These are phyloP conservation scores for Paecilomyces dactylethromorphus DNA, from an alignment of 2,329 filamentous ascomycete species.

Conservation along the genomic window DNA sequence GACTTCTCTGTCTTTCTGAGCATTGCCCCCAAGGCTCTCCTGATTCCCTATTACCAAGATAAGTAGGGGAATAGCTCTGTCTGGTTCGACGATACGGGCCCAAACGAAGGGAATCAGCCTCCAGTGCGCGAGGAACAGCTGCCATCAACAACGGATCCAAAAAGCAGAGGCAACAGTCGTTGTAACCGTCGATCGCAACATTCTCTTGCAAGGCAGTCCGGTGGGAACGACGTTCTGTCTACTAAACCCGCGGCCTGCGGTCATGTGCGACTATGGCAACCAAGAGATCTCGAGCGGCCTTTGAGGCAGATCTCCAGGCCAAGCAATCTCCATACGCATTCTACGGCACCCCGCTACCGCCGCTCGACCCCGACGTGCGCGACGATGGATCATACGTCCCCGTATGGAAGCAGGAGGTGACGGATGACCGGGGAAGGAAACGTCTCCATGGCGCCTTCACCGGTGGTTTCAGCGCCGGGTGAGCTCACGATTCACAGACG, in stretches of 20 bases:
- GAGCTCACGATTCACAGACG: slow-evolving; percentile 36
- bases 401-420: slow-evolving; percentile 97
- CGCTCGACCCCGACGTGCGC: slow-evolving; percentile 65
- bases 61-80: neutral
- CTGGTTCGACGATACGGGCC: neutral
- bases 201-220: neutral
- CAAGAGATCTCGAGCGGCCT: slow-evolving; percentile 73
- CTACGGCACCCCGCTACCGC: slow-evolving; percentile 80
- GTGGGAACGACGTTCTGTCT: neutral
- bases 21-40: neutral
- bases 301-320: slow-evolving; percentile 65
- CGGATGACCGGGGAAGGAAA: slow-evolving; percentile 84
- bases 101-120: neutral
- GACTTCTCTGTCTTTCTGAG: neutral
- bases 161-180: neutral
- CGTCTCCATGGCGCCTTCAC: slow-evolving; percentile 94
- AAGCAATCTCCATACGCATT: slow-evolving; percentile 67
- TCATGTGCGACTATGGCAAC: slow-evolving; percentile 52
- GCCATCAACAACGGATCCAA: neutral
- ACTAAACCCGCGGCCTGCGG: neutral
- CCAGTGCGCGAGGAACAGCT: too few species aligned
- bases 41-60: neutral
- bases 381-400: slow-evolving; percentile 92
- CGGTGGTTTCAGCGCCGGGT: slow-evolving; percentile 94
- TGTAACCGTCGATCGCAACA: neutral